Evolutionary conservation across 345 rosid species (phyloP), one percentile per base, ranked within the genome.

Genomic region (Pseudoturritis turrita): DNA sequence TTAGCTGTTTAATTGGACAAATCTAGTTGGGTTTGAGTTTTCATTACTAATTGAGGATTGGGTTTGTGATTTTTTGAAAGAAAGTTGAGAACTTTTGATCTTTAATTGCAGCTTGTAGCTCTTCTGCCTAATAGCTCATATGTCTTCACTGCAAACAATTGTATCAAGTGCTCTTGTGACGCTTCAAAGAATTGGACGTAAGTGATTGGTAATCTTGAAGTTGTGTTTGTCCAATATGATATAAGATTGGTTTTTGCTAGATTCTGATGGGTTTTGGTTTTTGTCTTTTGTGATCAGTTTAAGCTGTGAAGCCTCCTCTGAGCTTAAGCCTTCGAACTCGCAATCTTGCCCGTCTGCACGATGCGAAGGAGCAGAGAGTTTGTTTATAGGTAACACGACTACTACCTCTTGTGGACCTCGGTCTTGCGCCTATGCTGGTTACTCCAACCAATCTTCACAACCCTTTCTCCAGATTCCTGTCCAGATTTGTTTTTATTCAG

Each of bases 341-440:
- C 13, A 39, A 4, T 54, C 77, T 1, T 96, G 98, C 70, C 88
- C 90, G 4, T 43, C 86, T 4, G 35, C 82, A 88, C 80, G 3
- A 52, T 92, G 99, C 70, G 70, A 29, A 49, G 85, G 75, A 31
- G 55, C 85, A 7, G 61, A 74, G 6, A 37, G 22, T 61, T 61
- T 84, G 63, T 51, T 56, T 37, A 11, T 92, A 4, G 80, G 96
- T 59, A 79, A 82, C 77, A 62, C 85, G 13, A 57, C 86, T 1
- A 35, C 4, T 5, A 41, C 68, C 17, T 33, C 77, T 41, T 92
- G 96, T 62, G 77, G 44, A 62, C 69, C 31, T 22, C 65, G 87
- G 10, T 58, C 84, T 15, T 92, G 98, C 39, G 65, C 85, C 37
- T 96, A 96, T 54, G 83, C 92, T 55, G 98, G 98, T 35, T 90